Conservation (phyloP, 306 rosid genomes). For the Cicer pinnatifidum region DNA sequence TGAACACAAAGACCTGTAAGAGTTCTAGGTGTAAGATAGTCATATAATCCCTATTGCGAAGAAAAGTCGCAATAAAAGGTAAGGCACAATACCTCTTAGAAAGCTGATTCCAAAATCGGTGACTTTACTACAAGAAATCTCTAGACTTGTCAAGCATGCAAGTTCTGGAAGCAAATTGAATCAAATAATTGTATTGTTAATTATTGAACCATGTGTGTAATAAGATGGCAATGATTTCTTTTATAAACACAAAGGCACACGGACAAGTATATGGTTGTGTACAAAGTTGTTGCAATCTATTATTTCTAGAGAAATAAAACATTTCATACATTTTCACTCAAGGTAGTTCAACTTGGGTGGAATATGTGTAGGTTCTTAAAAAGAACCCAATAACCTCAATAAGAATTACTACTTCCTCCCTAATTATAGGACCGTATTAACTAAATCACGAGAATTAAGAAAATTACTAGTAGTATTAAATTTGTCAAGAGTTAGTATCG, state of each 20-base stretch:
- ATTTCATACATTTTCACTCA: not conserved
- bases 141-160: conserved; percentile 67
- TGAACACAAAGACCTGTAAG: conserved; percentile 3
- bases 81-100: conserved; percentile 64
- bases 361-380: conserved; percentile 15
- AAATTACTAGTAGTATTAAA: too few species aligned
- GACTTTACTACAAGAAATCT: conserved; percentile 84
- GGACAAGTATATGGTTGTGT: conserved; percentile 25
- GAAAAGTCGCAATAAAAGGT: conserved; percentile 21
- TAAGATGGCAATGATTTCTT: conserved; percentile 33
- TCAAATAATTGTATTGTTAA: conserved; percentile 28
- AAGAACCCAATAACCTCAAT: conserved; percentile 2
- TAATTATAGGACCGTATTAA: too few species aligned
- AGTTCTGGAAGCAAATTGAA: conserved; percentile 69
- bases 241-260: conserved; percentile 15
- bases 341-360: conserved; percentile 4
- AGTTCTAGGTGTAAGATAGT: conserved; percentile 23
- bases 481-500: too few species aligned
- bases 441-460: too few species aligned
- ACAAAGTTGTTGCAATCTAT: not conserved
- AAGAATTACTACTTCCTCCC: not conserved
- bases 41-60: conserved; percentile 26
- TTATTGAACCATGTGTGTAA: conserved; percentile 32
- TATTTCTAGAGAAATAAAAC: conserved; percentile 27
- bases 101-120: conserved; percentile 75